A percentile compares a stretch with the other conserved stretches of the same genome.
Conservation (phyloP, 2,329 filamentous ascomycete genomes). For the Talaromyces piceae region DNA sequence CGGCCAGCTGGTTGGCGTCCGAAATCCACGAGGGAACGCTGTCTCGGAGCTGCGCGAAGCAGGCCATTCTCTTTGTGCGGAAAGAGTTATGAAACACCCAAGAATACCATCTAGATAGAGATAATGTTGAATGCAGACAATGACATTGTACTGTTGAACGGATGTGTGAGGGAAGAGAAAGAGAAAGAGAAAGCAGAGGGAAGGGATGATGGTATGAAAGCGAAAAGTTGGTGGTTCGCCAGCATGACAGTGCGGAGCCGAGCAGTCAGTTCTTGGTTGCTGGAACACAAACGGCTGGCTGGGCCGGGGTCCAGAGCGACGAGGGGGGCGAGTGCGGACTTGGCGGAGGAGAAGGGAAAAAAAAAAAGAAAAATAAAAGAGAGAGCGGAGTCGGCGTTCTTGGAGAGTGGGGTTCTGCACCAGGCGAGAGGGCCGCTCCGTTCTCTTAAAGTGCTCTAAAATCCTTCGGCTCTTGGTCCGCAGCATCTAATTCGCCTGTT, state of each 20-base stretch:
- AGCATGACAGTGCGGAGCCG: background rate
- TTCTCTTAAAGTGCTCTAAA: background rate
- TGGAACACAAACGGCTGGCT: background rate
- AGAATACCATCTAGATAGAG: background rate
- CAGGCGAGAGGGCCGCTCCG: background rate
- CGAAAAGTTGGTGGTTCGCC: too few relatives aligned
- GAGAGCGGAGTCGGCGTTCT: background rate
- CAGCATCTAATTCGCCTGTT: background rate
- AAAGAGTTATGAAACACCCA: background rate
- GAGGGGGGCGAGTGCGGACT: background rate
- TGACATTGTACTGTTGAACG: background rate
- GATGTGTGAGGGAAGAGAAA: background rate
- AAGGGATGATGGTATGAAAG: background rate
- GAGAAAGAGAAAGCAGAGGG: background rate
- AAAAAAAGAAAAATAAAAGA: background rate
- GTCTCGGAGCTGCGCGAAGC: conserved; percentile 11
- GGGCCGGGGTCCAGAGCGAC: background rate
- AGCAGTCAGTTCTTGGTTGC: background rate
- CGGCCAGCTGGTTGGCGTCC: conserved; percentile 6
- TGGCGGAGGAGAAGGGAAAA: background rate
- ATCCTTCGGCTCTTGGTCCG: background rate
- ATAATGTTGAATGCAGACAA: background rate
- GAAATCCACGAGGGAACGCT: conserved; percentile 11
- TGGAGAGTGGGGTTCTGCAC: too few relatives aligned
- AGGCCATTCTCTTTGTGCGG: conserved; percentile 1